Base-by-base conservation (phyloP, 495 filamentous ascomycete species). In the Rusavskia elegans region DNA sequence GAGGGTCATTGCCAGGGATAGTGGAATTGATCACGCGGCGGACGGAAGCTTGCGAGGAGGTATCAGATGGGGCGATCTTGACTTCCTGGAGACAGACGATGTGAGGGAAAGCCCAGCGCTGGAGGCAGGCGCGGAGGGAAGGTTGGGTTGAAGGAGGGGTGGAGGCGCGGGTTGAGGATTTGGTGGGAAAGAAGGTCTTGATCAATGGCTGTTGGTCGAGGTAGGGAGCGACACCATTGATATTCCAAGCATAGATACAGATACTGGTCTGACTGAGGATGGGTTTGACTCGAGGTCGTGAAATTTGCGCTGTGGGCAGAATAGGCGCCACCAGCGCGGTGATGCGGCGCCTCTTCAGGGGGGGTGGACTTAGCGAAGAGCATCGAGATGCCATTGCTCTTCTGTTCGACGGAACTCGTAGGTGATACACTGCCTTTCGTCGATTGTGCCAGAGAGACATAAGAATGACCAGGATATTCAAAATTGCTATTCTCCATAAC, bases 21-120 rank as follows among this genome's bases (percentile, higher is more conserved):
- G 53, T 21, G 9, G 23, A 6, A 52, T 66, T 64, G 13, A 71
- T 61, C n/a, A 62, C 62, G 4, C 53, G 51, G 36, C 66, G 58
- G 8, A 77, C 40, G 8, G 62, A 59, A 17, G 63, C 35, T 35
- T 68, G 53, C 1, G 63, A 66, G 11, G 56, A 60, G 2, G 46
- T 53, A 48, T 77, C 67, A 5, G 52, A 51, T 0, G 57, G 56
- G 17, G 57, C 61, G 51, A 78, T 70, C 45, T 78, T 78, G 32
- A 78, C 65, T 60, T 78, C 75, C 60, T 77, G 74, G 8, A 78
- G 62, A 51, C 65, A 71, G 20, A 78, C 58, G 32, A 75, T 52
- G 19, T 71, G 58, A 3, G 75, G 75, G 57, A 61, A 75, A 46
- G 57, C 45, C 60, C 75, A 73, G 21, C 70, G 63, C 36, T 60